These are phyloP conservation scores for Aureobasidium musti DNA, from an alignment of 2,329 filamentous ascomycete genomes.

Conservation along the genomic window DNA sequence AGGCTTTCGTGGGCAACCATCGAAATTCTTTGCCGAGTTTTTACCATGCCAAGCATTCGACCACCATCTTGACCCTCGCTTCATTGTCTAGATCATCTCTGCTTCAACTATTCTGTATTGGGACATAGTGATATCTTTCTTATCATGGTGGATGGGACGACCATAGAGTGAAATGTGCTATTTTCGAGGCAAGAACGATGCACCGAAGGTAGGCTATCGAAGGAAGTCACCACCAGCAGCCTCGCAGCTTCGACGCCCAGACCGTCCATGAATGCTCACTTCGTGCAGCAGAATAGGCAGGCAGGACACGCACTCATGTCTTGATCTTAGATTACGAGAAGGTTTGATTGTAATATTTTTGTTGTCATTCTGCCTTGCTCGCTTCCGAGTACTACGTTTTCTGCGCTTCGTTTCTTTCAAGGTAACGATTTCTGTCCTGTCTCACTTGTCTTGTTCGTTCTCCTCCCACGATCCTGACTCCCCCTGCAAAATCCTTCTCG, in stretches of 20 bases:
- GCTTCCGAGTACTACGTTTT: neutral
- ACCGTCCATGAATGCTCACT: neutral
- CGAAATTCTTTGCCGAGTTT: no score
- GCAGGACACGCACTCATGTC: neutral
- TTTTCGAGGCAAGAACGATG: neutral
- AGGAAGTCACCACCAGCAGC: neutral
- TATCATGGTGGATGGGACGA: neutral
- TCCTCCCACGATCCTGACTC: neutral
- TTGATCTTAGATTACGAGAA: neutral
- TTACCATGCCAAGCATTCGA: conserved; percentile 3
- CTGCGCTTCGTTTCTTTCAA: neutral
- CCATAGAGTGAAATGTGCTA: neutral
- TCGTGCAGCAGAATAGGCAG: neutral
- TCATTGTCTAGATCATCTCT: neutral
- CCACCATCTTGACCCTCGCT: conserved; percentile 1
- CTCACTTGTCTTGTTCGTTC: neutral
- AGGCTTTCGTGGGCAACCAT: no score
- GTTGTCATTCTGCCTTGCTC: neutral
- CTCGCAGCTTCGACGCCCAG: neutral
- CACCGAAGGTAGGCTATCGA: neutral
- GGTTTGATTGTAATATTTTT: neutral
- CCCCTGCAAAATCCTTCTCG: neutral
- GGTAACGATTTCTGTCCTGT: neutral
- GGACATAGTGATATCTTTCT: neutral
- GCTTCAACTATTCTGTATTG: neutral